Conservation (phyloP, 805 yeast species). For the Myxozyma monticola region DNA sequence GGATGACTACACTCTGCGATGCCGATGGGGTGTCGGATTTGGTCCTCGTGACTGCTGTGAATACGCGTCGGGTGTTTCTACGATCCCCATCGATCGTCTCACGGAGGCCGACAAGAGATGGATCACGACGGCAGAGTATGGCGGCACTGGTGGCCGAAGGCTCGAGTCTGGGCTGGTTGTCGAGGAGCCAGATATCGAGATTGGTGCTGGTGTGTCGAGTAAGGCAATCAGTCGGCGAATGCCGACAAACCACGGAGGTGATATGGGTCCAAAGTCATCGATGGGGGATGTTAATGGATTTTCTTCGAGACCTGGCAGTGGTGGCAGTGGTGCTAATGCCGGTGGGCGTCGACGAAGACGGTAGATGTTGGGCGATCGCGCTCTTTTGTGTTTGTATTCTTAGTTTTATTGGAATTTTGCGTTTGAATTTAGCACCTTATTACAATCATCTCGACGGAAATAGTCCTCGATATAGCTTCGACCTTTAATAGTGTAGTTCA, state of each 20-base stretch:
- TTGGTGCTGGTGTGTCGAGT: constrained; percentile 90
- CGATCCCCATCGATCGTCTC: constrained; percentile 80
- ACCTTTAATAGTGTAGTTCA: no score
- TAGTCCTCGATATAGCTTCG: no score
- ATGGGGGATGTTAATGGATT: not conserved
- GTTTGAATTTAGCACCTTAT: no score
- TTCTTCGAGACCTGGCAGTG: no score
- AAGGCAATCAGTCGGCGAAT: constrained; percentile 87
- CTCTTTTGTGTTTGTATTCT: no score
- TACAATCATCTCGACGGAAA: no score
- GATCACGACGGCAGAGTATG: constrained; percentile 91
- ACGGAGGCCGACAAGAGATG: constrained; percentile 94
- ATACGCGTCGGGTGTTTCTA: constrained; percentile 84
- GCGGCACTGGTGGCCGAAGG: constrained; percentile 91
- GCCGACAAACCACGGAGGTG: constrained; percentile 78
- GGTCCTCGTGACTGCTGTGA: constrained; percentile 99
- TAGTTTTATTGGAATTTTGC: no score
- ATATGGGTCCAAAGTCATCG: constrained; percentile 29
- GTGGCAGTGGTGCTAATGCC: no score
- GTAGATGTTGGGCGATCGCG: no score
- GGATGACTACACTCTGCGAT: constrained; percentile 65
- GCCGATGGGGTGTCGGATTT: constrained; percentile 98
- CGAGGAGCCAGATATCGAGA: constrained; percentile 97
- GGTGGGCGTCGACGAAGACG: no score
- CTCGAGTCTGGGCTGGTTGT: constrained; percentile 75